Base-by-base conservation (phyloP, 2,329 filamentous ascomycete species). In the Arachnomyces sp. region DNA sequence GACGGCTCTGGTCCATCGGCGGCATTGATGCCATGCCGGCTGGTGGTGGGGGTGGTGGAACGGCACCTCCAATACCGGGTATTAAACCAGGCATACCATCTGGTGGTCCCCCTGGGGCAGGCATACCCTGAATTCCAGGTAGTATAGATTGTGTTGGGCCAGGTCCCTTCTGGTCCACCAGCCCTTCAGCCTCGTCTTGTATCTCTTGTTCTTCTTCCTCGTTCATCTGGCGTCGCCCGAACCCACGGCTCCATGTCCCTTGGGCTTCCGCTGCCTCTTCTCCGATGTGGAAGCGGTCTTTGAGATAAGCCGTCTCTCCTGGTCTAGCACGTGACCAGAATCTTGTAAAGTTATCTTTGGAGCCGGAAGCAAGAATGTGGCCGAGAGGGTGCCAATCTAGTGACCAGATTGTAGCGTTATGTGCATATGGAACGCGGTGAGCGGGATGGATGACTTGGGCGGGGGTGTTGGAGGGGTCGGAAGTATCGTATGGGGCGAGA, bases 371-470 rank as follows among this genome's bases (percentile, higher is more conserved):
- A 6, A 98, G 76, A 47, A 98, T 90, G 57, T 98, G 92, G 18
- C 92, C 92, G 0, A 96, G 73, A 1, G 92, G 92, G 59, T 98
- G 92, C 89, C 92, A 98, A 67, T 95, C 89, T 36, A 98, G 75
- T 13, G 89, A 94, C 92, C 92, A 98, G 49, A 98, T 92, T 13
- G 88, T 87, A 59, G 89, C 93, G 51, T 94, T 85, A 60, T 98
- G 92, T 0, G 92, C 92, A 56, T 82, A 90, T 6, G 84, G 79
- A 25, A 95, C 67, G 54, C 80, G 83, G 67, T 96, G 90, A 3
- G 88, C 87, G 2, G 92, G 92, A 58, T 86, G 86, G 45, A 98
- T 85, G n/a, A 87, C 84, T 61, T 95, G 90, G 0, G 87, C 80
- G 0, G 88, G 81, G 0, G 86, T 82, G 36, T 83, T 85, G 16